These are phyloP conservation scores for Lonicera japonica DNA, from an alignment of 129 eudicot genomes.

Conservation along the genomic window DNA sequence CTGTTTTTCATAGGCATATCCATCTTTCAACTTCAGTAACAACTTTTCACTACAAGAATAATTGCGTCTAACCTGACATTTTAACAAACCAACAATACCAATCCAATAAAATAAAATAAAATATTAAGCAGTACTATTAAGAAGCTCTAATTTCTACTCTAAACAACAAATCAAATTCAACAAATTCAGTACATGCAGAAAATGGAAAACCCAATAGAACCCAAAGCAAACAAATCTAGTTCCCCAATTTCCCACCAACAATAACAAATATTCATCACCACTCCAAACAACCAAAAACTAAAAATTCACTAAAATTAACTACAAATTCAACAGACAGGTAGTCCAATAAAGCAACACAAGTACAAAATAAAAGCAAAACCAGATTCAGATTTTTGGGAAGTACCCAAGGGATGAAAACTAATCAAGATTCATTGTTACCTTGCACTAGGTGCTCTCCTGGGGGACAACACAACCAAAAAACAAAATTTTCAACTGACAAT, in stretches of 20 bases:
- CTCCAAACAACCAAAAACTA: not conserved
- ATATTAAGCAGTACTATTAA: too few relatives aligned
- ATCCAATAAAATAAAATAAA: too few relatives aligned
- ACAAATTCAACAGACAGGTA: not conserved
- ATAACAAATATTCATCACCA: not conserved
- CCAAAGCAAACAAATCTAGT: not conserved
- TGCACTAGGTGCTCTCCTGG: too few relatives aligned
- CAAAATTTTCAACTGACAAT: not conserved
- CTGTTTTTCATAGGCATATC: too few relatives aligned
- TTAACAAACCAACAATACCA: too few relatives aligned
- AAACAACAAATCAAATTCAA: too few relatives aligned
- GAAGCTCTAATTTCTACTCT: too few relatives aligned
- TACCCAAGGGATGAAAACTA: not conserved
- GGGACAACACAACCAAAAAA: not conserved
- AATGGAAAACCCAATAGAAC: too few relatives aligned
- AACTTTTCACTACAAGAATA: too few relatives aligned
- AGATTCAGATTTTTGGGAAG: conserved; percentile 2
- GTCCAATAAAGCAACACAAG: conserved; percentile 1
- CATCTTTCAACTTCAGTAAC: too few relatives aligned
- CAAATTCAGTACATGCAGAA: too few relatives aligned
- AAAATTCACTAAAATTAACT: not conserved
- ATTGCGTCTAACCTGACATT: too few relatives aligned
- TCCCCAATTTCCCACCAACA: not conserved
- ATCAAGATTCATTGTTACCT: not conserved
- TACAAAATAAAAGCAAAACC: not conserved